These are phyloP conservation scores for Urostyla sp. DNA, from an alignment of 73 alveolate species.

Conservation along the genomic window DNA sequence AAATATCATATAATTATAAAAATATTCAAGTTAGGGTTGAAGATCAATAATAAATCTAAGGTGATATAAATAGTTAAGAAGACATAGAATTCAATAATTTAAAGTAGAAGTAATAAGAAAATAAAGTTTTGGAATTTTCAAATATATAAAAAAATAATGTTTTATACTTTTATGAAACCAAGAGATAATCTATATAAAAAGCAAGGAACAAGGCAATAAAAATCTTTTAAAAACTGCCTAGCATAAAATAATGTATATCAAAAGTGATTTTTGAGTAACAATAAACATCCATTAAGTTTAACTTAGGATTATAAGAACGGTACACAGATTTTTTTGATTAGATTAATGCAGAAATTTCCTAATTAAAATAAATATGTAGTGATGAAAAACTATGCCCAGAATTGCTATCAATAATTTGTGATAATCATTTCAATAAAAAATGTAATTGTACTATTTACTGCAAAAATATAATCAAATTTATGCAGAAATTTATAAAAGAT, in stretches of 20 bases:
- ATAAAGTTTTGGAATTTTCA: too few species aligned
- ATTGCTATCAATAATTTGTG: conserved; percentile 58
- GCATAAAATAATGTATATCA: conserved; percentile 38
- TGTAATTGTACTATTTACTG: conserved; percentile 58
- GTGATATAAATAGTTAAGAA: too few species aligned
- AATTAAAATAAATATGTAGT: conserved; percentile 47
- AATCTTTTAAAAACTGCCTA: conserved; percentile 30
- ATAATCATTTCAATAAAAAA: conserved; percentile 33
- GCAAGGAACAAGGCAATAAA: neutral
- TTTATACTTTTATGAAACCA: too few species aligned
- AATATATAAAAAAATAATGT: too few species aligned
- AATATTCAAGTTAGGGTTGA: too few species aligned
- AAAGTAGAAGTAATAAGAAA: too few species aligned
- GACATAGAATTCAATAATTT: too few species aligned
- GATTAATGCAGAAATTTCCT: conserved; percentile 3
- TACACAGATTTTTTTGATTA: neutral
- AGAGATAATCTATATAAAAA: too few species aligned
- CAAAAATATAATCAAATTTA: conserved; percentile 31
- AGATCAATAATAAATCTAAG: too few species aligned
- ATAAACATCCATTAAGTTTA: neutral
- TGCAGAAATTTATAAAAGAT: conserved; percentile 31
- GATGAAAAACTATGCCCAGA: conserved; percentile 63
- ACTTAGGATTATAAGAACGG: conserved; percentile 10
- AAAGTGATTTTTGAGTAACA: conserved; percentile 19
- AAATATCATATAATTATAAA: too few species aligned